A percentile compares a stretch with the other conserved stretches of the same genome.
Conservation (phyloP, 495 filamentous ascomycete genomes). For the Xylaria nigripes region DNA sequence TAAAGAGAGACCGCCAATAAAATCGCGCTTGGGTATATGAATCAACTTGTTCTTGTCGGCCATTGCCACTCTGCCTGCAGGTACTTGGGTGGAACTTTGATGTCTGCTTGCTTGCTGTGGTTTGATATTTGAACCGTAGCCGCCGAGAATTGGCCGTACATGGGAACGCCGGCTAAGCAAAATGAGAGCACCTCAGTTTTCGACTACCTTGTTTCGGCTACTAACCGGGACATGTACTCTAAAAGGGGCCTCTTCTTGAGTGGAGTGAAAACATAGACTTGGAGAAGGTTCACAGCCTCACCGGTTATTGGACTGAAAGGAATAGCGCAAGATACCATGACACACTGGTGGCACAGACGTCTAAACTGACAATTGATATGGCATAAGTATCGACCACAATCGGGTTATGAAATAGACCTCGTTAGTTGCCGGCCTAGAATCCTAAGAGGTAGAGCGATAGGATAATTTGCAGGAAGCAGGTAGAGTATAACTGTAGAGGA, state of each 20-base stretch:
- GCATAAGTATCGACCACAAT: background rate
- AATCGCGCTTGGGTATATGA: background rate
- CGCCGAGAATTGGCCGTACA: conserved; percentile 8
- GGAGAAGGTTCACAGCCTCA: background rate
- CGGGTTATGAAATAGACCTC: background rate
- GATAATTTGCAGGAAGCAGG: background rate
- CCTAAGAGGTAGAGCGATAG: background rate
- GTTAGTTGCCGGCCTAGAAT: background rate
- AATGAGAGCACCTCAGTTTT: background rate
- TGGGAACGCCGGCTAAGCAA: background rate
- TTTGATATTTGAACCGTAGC: background rate
- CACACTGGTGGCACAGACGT: background rate
- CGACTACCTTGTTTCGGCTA: background rate
- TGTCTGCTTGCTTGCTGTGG: background rate
- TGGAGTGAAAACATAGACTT: background rate
- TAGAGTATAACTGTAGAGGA: background rate
- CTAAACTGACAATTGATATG: background rate
- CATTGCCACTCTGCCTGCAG: background rate
- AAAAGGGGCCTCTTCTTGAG: background rate
- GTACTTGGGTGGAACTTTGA: background rate
- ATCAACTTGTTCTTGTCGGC: background rate
- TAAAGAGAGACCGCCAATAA: background rate
- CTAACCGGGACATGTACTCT: background rate
- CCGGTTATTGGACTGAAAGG: background rate
- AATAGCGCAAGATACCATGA: background rate